phyloP scores from a whole-genome alignment of 163 green algal species.

The Scenedesmus sp. region DNA sequence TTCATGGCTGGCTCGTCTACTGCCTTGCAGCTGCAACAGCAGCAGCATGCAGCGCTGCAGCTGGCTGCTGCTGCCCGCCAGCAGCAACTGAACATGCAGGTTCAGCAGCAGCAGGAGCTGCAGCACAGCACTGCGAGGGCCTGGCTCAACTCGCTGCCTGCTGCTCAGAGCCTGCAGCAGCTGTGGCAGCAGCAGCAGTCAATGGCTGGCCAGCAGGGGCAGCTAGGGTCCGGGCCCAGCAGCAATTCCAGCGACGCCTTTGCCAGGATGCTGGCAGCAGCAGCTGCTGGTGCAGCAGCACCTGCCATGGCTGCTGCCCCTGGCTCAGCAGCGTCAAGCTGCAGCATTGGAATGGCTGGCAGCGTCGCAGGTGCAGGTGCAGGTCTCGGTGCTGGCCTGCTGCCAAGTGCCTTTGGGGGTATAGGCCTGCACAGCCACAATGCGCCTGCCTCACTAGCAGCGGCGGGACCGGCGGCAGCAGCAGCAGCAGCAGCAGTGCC shows the following conservation, averaged over 20 bases:
- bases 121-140: background rate
- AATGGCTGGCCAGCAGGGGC: background rate
- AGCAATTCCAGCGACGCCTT: background rate
- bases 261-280: background rate
- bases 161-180: background rate
- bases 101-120: constrained; percentile 14
- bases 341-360: background rate
- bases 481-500: background rate
- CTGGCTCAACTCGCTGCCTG: background rate
- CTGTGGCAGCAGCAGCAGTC: constrained; percentile 15
- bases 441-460: background rate
- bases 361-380: background rate
- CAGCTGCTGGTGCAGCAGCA: background rate
- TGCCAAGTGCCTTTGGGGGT: background rate
- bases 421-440: background rate
- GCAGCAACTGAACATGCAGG: constrained; percentile 7
- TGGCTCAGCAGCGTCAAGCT: background rate
- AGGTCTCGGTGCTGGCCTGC: background rate
- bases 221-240: background rate
- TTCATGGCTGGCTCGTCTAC: background rate
- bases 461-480: background rate
- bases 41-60: background rate
- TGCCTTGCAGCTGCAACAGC: background rate
- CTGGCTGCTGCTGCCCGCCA: background rate
- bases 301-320: background rate